A percentile compares a stretch with the other conserved stretches of the same genome.
Evolutionary conservation across 2,329 filamentous ascomycete species (phyloP).

Genomic region (Chrysoporthe puriensis): DNA sequence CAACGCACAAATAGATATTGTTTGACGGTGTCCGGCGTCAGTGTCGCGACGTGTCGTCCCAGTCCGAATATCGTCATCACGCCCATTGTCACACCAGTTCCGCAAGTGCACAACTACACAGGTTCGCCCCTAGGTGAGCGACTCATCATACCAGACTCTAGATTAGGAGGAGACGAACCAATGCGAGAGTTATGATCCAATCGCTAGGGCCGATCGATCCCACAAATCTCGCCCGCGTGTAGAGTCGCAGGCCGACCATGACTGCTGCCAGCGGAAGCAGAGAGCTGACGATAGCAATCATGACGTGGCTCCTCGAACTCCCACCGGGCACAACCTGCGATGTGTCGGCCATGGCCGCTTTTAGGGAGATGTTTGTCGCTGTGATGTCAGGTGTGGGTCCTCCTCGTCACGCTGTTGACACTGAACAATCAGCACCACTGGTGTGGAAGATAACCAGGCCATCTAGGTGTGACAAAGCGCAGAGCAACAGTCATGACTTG

Average conservation of each 20-base stretch:
- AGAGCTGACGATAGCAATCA: slow-evolving; percentile 33
- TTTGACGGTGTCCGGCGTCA: slow-evolving; percentile 17
- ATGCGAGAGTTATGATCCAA: slow-evolving; percentile 42
- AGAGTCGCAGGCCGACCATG: slow-evolving; percentile 37
- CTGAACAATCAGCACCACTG: background rate
- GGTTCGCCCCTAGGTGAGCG: background rate
- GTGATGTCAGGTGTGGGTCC: background rate
- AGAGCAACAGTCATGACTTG: background rate
- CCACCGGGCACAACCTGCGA: background rate
- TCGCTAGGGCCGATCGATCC: slow-evolving; percentile 38
- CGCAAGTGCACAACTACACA: slow-evolving; percentile 14
- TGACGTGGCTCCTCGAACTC: slow-evolving; percentile 32
- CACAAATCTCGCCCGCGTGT: slow-evolving; percentile 35
- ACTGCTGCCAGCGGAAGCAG: slow-evolving; percentile 34
- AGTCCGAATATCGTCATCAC: slow-evolving; percentile 29
- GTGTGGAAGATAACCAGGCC: background rate
- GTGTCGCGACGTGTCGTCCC: slow-evolving; percentile 29
- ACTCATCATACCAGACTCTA: background rate
- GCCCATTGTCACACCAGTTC: slow-evolving; percentile 25
- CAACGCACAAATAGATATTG: slow-evolving; percentile 13
- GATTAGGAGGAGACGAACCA: slow-evolving; percentile 37
- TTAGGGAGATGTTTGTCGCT: background rate
- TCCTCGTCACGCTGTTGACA: background rate
- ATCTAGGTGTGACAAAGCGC: background rate
- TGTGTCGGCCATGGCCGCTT: background rate